phyloP scores from a whole-genome alignment of 768 basidiomycete species.

The Multifurca ochricompacta region DNA sequence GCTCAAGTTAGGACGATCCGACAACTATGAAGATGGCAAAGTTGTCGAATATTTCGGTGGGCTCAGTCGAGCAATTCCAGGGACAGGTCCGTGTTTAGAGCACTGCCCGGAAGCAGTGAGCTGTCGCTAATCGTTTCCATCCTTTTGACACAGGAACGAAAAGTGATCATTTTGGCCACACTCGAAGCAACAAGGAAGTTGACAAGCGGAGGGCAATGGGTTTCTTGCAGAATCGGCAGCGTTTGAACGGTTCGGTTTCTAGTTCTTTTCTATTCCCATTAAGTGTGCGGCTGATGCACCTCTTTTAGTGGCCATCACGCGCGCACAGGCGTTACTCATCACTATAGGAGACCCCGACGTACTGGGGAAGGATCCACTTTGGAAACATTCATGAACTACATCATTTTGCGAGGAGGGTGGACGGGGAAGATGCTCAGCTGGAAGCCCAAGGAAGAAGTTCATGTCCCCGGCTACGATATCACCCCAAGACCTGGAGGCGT shows the following conservation, averaged over 20 bases:
- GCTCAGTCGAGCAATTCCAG: slow-evolving; percentile 36
- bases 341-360: slow-evolving; percentile 54
- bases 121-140: neutral
- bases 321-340: slow-evolving; percentile 56
- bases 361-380: slow-evolving; percentile 49
- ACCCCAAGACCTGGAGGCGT: neutral
- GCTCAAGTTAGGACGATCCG: slow-evolving; percentile 32
- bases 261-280: neutral
- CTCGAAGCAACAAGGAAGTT: slow-evolving; percentile 28
- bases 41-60: slow-evolving; percentile 27
- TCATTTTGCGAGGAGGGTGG: slow-evolving; percentile 45
- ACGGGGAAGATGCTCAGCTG: slow-evolving; percentile 35
- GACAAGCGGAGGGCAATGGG: slow-evolving; percentile 28
- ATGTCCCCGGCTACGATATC: neutral
- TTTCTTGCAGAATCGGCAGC: slow-evolving; percentile 30
- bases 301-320: slow-evolving; percentile 51
- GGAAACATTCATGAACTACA: slow-evolving; percentile 53
- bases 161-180: slow-evolving; percentile 33
- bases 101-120: too few relatives aligned
- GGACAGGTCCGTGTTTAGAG: slow-evolving; percentile 29
- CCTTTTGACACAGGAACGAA: slow-evolving; percentile 28
- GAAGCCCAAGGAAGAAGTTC: slow-evolving; percentile 25
- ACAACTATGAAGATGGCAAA: slow-evolving; percentile 18
- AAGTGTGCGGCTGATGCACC: neutral
- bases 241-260: slow-evolving; percentile 35